Conservation (phyloP, 208 protist genomes). For the Leishmania major region DNA sequence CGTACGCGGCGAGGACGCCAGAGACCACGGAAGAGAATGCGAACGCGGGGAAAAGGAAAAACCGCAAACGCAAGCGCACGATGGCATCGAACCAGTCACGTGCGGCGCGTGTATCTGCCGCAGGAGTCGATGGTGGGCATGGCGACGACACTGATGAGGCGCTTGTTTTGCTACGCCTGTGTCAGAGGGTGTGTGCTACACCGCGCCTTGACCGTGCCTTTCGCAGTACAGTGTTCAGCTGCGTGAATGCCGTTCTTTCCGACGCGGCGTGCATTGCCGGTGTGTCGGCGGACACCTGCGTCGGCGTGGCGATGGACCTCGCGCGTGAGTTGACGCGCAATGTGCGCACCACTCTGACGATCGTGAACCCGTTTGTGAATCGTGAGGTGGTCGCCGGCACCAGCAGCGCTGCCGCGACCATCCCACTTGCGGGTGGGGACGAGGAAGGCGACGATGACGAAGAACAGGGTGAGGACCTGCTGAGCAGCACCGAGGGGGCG, state of each 20-base stretch:
- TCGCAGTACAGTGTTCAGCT: constrained; percentile 33
- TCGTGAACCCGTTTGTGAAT: constrained; percentile 35
- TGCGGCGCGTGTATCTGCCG: background rate
- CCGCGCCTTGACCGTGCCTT: constrained; percentile 23
- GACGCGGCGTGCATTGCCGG: background rate
- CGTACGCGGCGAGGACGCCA: constrained; percentile 22
- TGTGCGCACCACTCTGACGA: constrained; percentile 23
- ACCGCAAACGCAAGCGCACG: constrained; percentile 15
- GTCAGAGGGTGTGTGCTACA: constrained; percentile 25
- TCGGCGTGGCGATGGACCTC: constrained; percentile 11
- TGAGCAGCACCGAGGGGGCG: constrained; percentile 57
- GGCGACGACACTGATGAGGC: constrained; percentile 3
- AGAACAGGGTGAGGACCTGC: constrained; percentile 32
- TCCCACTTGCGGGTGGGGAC: background rate
- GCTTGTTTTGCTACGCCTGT: constrained; percentile 20
- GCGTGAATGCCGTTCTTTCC: constrained; percentile 27
- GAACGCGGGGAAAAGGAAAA: background rate
- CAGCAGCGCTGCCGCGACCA: background rate
- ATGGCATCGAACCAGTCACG: background rate
- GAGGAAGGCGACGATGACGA: constrained; percentile 33
- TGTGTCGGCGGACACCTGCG: constrained; percentile 7
- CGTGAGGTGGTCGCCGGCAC: constrained; percentile 1
- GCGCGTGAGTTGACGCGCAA: constrained; percentile 32
- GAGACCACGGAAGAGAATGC: background rate
- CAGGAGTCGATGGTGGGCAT: background rate